Evolutionary conservation across 2,329 filamentous ascomycete species (phyloP).

Genomic region (Uncinocarpus reesii): DNA sequence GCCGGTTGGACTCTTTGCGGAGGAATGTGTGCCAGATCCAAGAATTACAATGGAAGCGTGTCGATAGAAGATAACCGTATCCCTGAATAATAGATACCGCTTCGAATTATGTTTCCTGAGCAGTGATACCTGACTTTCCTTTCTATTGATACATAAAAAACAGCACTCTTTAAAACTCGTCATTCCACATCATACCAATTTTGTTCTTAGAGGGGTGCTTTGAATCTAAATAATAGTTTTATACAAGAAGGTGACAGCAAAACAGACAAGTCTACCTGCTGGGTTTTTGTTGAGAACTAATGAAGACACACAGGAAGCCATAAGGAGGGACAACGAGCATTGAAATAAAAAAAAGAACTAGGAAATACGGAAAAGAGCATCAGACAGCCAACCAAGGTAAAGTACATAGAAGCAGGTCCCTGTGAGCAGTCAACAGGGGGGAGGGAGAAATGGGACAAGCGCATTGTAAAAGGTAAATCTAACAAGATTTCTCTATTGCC

Average conservation of each 20-base stretch:
- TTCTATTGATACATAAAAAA: too few species aligned
- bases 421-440: neutral
- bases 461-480: neutral
- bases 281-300: neutral
- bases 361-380: neutral
- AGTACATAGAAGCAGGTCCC: neutral
- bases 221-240: neutral
- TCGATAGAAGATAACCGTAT: too few species aligned
- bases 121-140: too few species aligned
- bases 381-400: neutral
- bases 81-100: too few species aligned
- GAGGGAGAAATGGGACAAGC: neutral
- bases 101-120: too few species aligned
- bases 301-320: neutral
- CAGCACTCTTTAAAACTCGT: too few species aligned
- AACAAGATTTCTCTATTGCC: neutral
- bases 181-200: neutral
- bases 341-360: too few species aligned
- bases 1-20: too few species aligned
- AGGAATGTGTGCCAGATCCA: too few species aligned
- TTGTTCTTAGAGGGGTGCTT: neutral
- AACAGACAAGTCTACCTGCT: neutral
- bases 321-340: neutral
- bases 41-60: too few species aligned
- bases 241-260: neutral